Conservation (phyloP, 2,329 filamentous ascomycete genomes). For the Colletotrichum euphorbiae region DNA sequence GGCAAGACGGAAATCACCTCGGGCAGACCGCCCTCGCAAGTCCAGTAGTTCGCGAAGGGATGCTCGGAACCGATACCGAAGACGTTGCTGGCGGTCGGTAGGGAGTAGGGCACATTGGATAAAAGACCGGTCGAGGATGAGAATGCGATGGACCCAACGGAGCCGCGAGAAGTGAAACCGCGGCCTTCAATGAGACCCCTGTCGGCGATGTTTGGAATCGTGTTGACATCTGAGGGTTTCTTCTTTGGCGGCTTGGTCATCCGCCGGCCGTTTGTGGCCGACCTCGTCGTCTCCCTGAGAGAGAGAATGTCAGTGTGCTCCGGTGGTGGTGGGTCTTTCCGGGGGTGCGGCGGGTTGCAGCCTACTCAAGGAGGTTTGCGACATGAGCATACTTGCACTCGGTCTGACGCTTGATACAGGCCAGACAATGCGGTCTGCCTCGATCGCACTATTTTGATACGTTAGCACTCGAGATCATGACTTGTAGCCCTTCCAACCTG, state of each 20-base stretch:
- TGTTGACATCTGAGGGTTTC: conserved; percentile 54
- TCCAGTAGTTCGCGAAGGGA: conserved; percentile 88
- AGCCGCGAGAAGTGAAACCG: conserved; percentile 59
- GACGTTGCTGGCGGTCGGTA: conserved; percentile 78
- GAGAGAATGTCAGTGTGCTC: conserved; percentile 5
- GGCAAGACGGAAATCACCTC: conserved; percentile 83
- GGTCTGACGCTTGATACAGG: conserved; percentile 80
- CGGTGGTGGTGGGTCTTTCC: neutral
- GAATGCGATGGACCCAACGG: conserved; percentile 49
- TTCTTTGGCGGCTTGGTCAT: conserved; percentile 70
- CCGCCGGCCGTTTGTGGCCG: conserved; percentile 63
- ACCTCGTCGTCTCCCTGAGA: conserved; percentile 67
- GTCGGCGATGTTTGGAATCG: conserved; percentile 68
- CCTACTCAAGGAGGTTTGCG: conserved; percentile 81
- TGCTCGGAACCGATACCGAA: conserved; percentile 85
- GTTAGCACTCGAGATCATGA: neutral
- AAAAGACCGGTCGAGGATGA: conserved; percentile 71
- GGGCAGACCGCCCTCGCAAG: conserved; percentile 77
- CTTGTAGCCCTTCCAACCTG: neutral
- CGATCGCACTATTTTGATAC: conserved; percentile 72
- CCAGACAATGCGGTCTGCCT: conserved; percentile 75
- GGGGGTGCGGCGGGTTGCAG: conserved; percentile 35
- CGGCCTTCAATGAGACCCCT: conserved; percentile 60
- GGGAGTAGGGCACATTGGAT: conserved; percentile 79
- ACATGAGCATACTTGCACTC: conserved; percentile 81